Evolutionary conservation across 2,329 filamentous ascomycete genomes (phyloP).

Genomic region (Paracoccidioides brasiliensis): DNA sequence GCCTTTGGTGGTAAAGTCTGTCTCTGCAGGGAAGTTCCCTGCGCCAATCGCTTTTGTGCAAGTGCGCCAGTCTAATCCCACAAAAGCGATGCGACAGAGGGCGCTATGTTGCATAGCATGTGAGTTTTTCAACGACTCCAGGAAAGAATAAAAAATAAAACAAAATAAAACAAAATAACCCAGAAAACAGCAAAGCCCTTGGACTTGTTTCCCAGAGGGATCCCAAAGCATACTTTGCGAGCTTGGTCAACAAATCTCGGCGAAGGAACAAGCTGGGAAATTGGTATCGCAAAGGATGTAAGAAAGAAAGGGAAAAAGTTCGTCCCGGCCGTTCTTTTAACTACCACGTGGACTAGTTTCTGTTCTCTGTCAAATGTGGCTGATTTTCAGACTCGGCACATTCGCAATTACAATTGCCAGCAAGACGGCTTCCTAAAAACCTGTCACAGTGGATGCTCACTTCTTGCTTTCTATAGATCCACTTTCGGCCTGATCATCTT

Average conservation of each 20-base stretch:
- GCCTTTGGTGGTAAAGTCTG: constrained; percentile 67
- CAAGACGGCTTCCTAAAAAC: constrained; percentile 51
- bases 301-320: constrained; percentile 11
- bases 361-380: constrained; percentile 32
- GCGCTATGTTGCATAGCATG: background rate
- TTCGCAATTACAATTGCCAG: constrained; percentile 70
- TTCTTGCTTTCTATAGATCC: constrained; percentile 6
- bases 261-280: background rate
- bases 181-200: too few relatives aligned
- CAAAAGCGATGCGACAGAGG: background rate
- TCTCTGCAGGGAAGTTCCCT: constrained; percentile 57
- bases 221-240: too few relatives aligned
- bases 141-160: background rate
- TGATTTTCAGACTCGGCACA: constrained; percentile 57
- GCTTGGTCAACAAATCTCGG: background rate
- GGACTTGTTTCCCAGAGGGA: too few relatives aligned
- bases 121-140: background rate
- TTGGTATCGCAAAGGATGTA: background rate
- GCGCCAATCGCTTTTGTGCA: constrained; percentile 61
- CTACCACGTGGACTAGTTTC: constrained; percentile 64
- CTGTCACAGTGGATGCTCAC: background rate
- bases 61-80: constrained; percentile 52
- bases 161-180: too few relatives aligned
- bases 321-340: constrained; percentile 56
- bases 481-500: constrained; percentile 67